Evolutionary conservation across 345 rosid genomes (phyloP).

Genomic region (Salix purpurea): DNA sequence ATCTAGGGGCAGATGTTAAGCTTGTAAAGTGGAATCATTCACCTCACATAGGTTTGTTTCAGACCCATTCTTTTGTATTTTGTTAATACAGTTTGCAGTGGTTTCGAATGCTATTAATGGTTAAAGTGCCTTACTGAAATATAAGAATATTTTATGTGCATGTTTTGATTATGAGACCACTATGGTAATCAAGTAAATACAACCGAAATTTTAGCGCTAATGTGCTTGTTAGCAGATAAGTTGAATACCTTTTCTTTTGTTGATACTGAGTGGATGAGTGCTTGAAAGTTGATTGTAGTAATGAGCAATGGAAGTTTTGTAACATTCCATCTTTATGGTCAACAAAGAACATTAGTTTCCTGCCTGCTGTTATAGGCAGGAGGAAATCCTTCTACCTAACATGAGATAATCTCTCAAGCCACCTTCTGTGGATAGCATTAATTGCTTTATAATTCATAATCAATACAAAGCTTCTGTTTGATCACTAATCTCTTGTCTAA

Average conservation of each 20-base stretch:
- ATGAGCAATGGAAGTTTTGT: background rate
- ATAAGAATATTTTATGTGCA: background rate
- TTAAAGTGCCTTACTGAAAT: background rate
- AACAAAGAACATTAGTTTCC: no score
- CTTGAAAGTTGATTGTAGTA: background rate
- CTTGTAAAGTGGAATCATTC: conserved; percentile 75
- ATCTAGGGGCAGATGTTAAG: conserved; percentile 73
- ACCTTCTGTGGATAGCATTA: no score
- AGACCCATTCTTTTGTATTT: conserved; percentile 3
- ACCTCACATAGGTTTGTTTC: conserved; percentile 65
- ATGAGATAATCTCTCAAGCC: no score
- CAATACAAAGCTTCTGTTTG: no score
- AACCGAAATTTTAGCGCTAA: background rate
- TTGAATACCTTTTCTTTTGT: background rate
- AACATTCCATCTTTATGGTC: background rate
- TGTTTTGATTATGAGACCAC: background rate
- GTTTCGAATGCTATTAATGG: background rate
- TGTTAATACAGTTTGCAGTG: background rate
- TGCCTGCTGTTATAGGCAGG: no score
- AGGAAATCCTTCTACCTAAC: no score
- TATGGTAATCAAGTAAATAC: background rate
- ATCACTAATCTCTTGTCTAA: no score
- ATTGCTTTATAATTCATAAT: no score
- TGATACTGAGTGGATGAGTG: background rate
- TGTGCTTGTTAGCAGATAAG: background rate